Base-by-base conservation (phyloP, 805 yeast species). In the Teunomyces tritomae region DNA sequence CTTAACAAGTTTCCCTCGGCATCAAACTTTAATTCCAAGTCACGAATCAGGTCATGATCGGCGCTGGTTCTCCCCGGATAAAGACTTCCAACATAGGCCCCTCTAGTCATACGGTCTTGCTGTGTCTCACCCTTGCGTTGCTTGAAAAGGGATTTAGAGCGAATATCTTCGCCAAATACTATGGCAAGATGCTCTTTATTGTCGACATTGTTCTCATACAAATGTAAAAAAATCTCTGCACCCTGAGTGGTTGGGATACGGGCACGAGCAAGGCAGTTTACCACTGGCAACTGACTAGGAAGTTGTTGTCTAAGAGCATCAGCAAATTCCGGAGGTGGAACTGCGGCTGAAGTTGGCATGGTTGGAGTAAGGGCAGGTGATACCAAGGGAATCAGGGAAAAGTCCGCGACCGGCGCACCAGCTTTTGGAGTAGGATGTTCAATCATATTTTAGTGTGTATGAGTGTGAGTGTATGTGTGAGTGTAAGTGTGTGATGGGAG, bases 171-270 rank as follows among this genome's bases (percentile, higher is more conserved):
- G 8, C 98, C 97, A 70, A 94, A 92, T 4, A 94, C 99, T 49
- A 94, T 92, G 5, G 99, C 99, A 58, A 94, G 70, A 68, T 94
- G 99, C 67, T 94, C 99, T 64, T 94, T 94, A 43, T 82, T 75
- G 67, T 94, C 99, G 47, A 85, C 70, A 61, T 89, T 82, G 63
- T 94, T 94, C 42, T 86, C 77, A 68, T 94, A 94, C 30, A 94
- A 68, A 69, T 94, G 99, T 47, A 94, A 72, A 58, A 90, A 94
- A 44, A 92, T 90, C 62, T 94, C 99, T 1, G 95, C 90, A 3
- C 97, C 98, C 46, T 84, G 83, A 1, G 96, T 90, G 3, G 99
- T 94, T 43, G 99, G 99, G 47, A 94, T 92, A 50, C 99, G 76
- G 2, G 99, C 99, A 46, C 99, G 76, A 4, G 96, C 96, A 45